A percentile compares a stretch with the other conserved stretches of the same genome.
Conservation (phyloP, 352 stramenopile genomes). For the Phytopythium aichiense region DNA sequence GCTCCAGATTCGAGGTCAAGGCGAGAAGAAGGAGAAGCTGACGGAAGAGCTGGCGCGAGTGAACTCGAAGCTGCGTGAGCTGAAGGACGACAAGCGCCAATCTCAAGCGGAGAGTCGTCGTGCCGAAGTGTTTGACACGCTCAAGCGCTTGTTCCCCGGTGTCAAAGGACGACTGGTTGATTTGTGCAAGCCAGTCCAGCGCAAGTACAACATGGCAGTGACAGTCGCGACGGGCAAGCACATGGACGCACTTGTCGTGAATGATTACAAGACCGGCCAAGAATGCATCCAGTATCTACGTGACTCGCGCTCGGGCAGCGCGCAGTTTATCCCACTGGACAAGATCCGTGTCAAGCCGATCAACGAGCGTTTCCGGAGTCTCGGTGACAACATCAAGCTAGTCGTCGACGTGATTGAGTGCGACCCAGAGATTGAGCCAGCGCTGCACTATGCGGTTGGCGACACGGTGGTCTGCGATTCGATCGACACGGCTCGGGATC, state of each 20-base stretch:
- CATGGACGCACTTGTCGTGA: slow-evolving; percentile 92
- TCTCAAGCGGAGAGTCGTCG: slow-evolving; percentile 88
- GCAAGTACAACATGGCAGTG: slow-evolving; percentile 97
- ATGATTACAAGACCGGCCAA: slow-evolving; percentile 75
- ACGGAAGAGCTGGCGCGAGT: slow-evolving; percentile 63
- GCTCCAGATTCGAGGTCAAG: slow-evolving; percentile 47
- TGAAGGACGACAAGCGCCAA: slow-evolving; percentile 90
- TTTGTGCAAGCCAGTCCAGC: slow-evolving; percentile 94
- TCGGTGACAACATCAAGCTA: slow-evolving; percentile 91
- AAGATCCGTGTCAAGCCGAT: slow-evolving; percentile 88
- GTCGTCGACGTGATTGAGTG: slow-evolving; percentile 95
- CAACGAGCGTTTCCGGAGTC: slow-evolving; percentile 92
- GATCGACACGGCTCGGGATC: slow-evolving; percentile 90
- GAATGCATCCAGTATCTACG: slow-evolving; percentile 93
- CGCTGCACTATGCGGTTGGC: slow-evolving; percentile 94
- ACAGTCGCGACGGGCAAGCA: slow-evolving; percentile 97
- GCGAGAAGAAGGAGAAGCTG: slow-evolving; percentile 57
- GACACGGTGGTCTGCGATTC: slow-evolving; percentile 96
- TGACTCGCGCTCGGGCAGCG: slow-evolving; percentile 92
- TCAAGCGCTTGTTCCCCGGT: slow-evolving; percentile 86
- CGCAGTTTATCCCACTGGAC: slow-evolving; percentile 97
- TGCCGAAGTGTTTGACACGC: slow-evolving; percentile 69
- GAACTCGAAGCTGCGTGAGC: slow-evolving; percentile 87
- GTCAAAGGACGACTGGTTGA: slow-evolving; percentile 96
- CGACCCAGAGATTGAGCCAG: slow-evolving; percentile 89